phyloP scores from a whole-genome alignment of 129 eudicot species.

The Saussurea involucrata region DNA sequence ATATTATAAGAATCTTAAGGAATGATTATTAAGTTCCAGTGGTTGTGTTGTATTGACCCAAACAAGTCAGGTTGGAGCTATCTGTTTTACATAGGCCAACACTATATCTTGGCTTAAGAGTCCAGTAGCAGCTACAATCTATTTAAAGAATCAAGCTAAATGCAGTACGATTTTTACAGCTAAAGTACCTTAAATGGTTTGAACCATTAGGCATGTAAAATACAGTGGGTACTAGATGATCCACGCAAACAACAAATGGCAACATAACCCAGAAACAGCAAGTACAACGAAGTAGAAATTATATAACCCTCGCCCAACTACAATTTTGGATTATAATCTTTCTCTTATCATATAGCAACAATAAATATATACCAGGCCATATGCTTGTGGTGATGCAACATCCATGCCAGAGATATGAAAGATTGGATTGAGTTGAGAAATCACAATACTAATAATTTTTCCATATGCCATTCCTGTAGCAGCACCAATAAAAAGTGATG shows the following conservation, averaged over 20 bases:
- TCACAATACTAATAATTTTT: conserved; percentile 48
- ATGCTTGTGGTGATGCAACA: conserved; percentile 97
- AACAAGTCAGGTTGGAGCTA: neutral
- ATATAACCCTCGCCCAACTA: neutral
- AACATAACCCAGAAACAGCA: neutral
- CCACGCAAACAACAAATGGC: conserved; percentile 2
- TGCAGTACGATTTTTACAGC: neutral
- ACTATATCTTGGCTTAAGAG: neutral
- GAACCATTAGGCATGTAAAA: neutral
- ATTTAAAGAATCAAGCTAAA: neutral
- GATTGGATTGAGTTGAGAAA: conserved; percentile 45
- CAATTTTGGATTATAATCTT: neutral
- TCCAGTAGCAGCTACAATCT: neutral
- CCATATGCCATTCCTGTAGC: conserved; percentile 99
- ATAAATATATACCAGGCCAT: conserved; percentile 61
- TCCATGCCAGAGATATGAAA: conserved; percentile 67
- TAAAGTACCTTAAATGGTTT: neutral
- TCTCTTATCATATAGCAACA: neutral
- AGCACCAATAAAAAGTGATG: conserved; percentile 91
- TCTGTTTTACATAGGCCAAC: neutral
- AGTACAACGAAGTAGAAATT: neutral
- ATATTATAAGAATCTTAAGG: neutral
- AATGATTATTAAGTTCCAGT: neutral
- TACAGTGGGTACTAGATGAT: neutral
- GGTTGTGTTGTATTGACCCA: neutral